These are phyloP conservation scores for Trichothecium roseum DNA, from an alignment of 2,329 filamentous ascomycete species.

Conservation along the genomic window DNA sequence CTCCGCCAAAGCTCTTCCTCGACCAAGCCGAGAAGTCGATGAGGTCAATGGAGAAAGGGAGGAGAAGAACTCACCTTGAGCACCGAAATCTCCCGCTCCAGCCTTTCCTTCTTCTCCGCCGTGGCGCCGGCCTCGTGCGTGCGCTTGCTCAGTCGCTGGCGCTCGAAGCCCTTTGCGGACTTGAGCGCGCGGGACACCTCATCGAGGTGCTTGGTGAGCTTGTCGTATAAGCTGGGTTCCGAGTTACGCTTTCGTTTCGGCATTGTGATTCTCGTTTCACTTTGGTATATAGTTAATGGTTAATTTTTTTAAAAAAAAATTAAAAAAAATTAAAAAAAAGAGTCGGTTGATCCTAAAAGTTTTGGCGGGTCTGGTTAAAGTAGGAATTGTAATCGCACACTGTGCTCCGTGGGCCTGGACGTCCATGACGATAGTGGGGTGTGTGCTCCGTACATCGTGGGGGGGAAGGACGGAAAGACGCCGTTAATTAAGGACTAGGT, in stretches of 20 bases:
- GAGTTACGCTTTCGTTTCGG: constrained; percentile 45
- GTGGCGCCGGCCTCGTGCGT: constrained; percentile 35
- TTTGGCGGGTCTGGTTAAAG: too few species aligned
- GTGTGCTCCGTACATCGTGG: too few species aligned
- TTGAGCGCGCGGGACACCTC: constrained; percentile 60
- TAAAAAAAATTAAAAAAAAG: too few species aligned
- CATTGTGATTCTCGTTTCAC: constrained; percentile 26
- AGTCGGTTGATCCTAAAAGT: too few species aligned
- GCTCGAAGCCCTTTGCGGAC: constrained; percentile 63
- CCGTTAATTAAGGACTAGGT: too few species aligned
- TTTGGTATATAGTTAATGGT: not conserved
- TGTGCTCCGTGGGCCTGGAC: too few species aligned
- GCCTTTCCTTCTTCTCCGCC: constrained; percentile 41
- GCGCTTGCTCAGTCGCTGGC: constrained; percentile 61
- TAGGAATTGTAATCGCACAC: too few species aligned
- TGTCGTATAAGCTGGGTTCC: constrained; percentile 34
- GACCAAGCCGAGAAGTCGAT: not conserved
- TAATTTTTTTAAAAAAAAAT: too few species aligned
- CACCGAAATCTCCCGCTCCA: constrained; percentile 50
- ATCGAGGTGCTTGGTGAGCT: constrained; percentile 45
- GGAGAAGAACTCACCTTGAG: constrained; percentile 32
- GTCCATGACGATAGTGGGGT: too few species aligned
- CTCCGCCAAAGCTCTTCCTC: not conserved
- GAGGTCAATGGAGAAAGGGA: not conserved
- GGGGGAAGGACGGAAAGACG: too few species aligned